Evolutionary conservation across 2,329 filamentous ascomycete genomes (phyloP).

Genomic region (Hypoxylon sp.): DNA sequence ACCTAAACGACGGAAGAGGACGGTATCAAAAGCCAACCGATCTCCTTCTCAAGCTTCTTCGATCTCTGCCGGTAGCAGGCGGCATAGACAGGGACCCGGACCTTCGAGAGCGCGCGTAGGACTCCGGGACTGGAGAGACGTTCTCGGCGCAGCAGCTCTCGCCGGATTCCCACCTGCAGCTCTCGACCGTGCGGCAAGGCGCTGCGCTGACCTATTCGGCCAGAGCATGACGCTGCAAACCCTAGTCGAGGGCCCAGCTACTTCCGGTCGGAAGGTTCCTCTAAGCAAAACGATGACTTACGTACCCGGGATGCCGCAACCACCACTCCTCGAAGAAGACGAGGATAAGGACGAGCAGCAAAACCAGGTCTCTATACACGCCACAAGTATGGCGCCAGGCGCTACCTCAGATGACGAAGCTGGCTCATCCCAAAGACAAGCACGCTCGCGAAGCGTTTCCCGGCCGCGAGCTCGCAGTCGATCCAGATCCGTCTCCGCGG

Average conservation of each 20-base stretch:
- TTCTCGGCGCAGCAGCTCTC: conserved; percentile 83
- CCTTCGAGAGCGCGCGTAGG: conserved; percentile 50
- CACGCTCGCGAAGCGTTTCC: conserved; percentile 14
- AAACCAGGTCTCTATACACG: background rate
- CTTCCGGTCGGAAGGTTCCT: conserved; percentile 35
- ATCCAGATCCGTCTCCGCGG: conserved; percentile 41
- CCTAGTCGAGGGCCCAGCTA: conserved; percentile 59
- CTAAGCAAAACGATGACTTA: conserved; percentile 46
- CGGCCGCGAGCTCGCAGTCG: conserved; percentile 25
- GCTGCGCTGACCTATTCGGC: conserved; percentile 82
- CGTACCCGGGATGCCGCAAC: conserved; percentile 49
- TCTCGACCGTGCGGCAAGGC: conserved; percentile 77
- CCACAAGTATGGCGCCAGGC: conserved; percentile 7
- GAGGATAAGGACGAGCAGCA: conserved; percentile 27
- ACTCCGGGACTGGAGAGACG: conserved; percentile 85
- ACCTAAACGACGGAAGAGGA: conserved; percentile 8
- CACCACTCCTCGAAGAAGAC: conserved; percentile 37
- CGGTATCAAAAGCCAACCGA: conserved; percentile 1
- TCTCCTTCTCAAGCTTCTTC: conserved; percentile 28
- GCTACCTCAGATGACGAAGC: conserved; percentile 26
- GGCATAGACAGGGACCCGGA: background rate
- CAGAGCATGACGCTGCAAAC: conserved; percentile 77
- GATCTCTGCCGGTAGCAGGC: conserved; percentile 4
- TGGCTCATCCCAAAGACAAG: background rate
- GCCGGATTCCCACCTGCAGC: conserved; percentile 77